Evolutionary conservation across 306 rosid species (phyloP).

Genomic region (Lathyrus tuberosus): DNA sequence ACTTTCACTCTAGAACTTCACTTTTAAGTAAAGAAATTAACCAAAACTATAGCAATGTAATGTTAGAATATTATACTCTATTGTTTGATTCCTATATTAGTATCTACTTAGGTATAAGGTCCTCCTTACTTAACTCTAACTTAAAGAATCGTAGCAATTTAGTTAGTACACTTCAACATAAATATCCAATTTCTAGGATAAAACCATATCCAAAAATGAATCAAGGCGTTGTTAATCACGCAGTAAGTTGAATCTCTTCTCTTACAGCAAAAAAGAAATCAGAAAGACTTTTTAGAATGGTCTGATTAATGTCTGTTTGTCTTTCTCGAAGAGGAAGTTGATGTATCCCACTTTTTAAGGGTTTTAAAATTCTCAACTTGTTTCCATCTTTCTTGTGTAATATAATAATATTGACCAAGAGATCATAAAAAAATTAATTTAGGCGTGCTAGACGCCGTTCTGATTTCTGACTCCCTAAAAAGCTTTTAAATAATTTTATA

Average conservation of each 20-base stretch:
- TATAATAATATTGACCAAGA: background rate
- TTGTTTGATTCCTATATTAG: no score
- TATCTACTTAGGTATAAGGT: background rate
- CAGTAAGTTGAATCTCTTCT: background rate
- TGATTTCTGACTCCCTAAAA: constrained; percentile 37
- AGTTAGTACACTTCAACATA: background rate
- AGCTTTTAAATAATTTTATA: background rate
- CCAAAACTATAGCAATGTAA: no score
- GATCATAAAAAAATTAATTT: constrained; percentile 4
- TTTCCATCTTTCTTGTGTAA: background rate
- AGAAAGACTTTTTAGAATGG: constrained; percentile 4
- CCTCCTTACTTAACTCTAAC: background rate
- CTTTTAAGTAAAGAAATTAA: no score
- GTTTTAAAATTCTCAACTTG: constrained; percentile 31
- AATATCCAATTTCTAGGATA: background rate
- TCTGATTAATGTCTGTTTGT: background rate
- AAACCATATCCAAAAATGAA: constrained; percentile 7
- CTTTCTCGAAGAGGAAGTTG: background rate
- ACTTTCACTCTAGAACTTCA: no score
- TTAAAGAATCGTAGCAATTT: background rate
- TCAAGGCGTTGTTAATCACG: background rate
- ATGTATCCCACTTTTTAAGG: constrained; percentile 38
- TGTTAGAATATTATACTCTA: no score
- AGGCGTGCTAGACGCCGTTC: constrained; percentile 36
- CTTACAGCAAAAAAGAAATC: background rate